Evolutionary conservation across 192 early-diverging fungal genomes (phyloP).

Genomic region (Coemansia sp.): DNA sequence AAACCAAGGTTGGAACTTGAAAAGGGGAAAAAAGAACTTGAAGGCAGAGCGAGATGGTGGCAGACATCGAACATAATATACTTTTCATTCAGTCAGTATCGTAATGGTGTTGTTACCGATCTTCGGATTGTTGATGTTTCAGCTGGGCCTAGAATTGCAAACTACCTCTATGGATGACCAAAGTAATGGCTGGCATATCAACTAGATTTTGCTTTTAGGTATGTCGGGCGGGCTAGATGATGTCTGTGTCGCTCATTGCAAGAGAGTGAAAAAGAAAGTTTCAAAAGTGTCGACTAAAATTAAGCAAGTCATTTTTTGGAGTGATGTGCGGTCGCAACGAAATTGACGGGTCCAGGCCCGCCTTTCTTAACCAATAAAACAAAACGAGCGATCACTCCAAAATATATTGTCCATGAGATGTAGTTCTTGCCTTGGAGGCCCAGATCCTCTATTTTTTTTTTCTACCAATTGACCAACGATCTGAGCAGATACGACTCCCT

Average conservation of each 20-base stretch:
- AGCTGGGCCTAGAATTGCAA: neutral
- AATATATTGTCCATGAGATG: neutral
- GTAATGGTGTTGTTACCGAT: neutral
- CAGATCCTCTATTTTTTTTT: no score
- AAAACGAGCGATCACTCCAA: neutral
- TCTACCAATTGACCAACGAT: neutral
- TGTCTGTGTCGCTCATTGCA: neutral
- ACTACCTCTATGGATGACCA: neutral
- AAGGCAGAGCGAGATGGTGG: neutral
- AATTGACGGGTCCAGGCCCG: neutral
- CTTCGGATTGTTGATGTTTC: conserved; percentile 1
- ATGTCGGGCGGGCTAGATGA: neutral
- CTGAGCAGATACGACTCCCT: neutral
- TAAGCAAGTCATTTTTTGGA: neutral
- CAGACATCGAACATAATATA: conserved; percentile 1
- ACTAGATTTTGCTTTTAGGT: neutral
- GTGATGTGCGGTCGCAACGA: neutral
- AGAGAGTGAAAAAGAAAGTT: neutral
- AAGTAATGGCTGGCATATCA: neutral
- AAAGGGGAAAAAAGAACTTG: neutral
- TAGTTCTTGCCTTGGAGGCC: neutral
- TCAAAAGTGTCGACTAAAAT: neutral
- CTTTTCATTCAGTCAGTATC: neutral
- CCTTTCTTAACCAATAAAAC: neutral
- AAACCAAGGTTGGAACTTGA: neutral